Evolutionary conservation across 1,139 yeast species (phyloP).

Genomic region (Kurtzmaniella quercitrusa): DNA sequence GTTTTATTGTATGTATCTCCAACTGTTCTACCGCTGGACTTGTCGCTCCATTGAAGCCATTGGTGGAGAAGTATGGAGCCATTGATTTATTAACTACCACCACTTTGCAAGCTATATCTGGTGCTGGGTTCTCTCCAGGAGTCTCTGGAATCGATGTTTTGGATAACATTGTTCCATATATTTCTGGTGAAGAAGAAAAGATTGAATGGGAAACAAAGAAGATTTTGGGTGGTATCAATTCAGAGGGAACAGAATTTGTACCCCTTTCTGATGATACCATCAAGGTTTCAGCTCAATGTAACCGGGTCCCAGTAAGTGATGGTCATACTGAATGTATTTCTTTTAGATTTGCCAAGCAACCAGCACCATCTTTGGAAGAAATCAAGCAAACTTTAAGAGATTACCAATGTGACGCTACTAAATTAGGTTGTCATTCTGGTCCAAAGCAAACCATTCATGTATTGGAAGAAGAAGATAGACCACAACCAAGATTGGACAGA

Average conservation of each 20-base stretch:
- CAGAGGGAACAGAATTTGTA: conserved; percentile 54
- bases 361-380: conserved; percentile 80
- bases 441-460: conserved; percentile 91
- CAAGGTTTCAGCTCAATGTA: conserved; percentile 92
- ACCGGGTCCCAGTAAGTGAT: conserved; percentile 94
- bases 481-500: conserved; percentile 97
- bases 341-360: conserved; percentile 73
- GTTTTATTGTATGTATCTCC: conserved; percentile 89
- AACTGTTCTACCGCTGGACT: conserved; percentile 98
- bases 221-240: conserved; percentile 66
- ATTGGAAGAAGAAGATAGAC: conserved; percentile 86
- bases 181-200: conserved; percentile 96
- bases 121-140: conserved; percentile 99
- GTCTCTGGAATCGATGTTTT: conserved; percentile 91
- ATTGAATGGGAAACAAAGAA: conserved; percentile 98
- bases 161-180: conserved; percentile 92
- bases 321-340: conserved; percentile 98
- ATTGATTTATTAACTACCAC: conserved; percentile 83
- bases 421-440: conserved; percentile 81
- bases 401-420: conserved; percentile 80
- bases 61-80: conserved; percentile 86
- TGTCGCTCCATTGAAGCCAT: conserved; percentile 93
- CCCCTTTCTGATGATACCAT: conserved; percentile 66
- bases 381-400: conserved; percentile 66
- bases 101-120: conserved; percentile 95